Evolutionary conservation across 78 protist genomes (phyloP), one percentile per base, ranked within the genome.

Genomic region (Guillardia theta): DNA sequence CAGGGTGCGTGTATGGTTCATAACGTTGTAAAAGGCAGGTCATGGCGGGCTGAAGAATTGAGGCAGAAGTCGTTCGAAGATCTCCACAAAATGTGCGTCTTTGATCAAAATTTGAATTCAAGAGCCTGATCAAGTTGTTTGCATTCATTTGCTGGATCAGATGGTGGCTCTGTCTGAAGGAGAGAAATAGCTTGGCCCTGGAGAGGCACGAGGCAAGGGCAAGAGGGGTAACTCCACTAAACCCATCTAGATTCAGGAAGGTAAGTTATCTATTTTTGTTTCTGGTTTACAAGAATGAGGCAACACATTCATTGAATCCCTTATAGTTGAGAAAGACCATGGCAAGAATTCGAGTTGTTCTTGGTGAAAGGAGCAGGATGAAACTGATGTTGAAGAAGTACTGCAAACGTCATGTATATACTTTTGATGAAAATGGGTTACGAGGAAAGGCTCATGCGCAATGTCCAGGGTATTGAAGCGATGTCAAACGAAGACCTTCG

Each of bases 21-120:
- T 64, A 5, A 12, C 37, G 47, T 36, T 10, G 15, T 27, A 15
- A 36, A 46, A 78, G 90, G 90, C 4, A 12, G 90, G 45, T 3
- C 90, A 0, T 78, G 90, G 90, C 39, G 33, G 33, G 50, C 90
- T 6, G 45, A 12, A 0, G 90, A 78, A 36, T 30, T 78, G 45
- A 19, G 90, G 24, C 90, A 43, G 48, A 78, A 78, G 39, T 78
- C 90, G 10, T 78, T 78, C 90, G 90, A 78, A 2, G 90, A 78
- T 30, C 90, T 78, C 6, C 90, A 78, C 48, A 78, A 78, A n/a
- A 46, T 78, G 90, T 58, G 39, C 27, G 27, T 30, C n/a, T n/a
- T n/a, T n/a, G n/a, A n/a, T n/a, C n/a, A n/a, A n/a, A n/a, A n/a
- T n/a, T n/a, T n/a, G n/a, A n/a, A n/a, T n/a, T n/a, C n/a, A n/a